phyloP scores from a whole-genome alignment of 768 basidiomycete genomes.

The Fistulinella prunicolor region DNA sequence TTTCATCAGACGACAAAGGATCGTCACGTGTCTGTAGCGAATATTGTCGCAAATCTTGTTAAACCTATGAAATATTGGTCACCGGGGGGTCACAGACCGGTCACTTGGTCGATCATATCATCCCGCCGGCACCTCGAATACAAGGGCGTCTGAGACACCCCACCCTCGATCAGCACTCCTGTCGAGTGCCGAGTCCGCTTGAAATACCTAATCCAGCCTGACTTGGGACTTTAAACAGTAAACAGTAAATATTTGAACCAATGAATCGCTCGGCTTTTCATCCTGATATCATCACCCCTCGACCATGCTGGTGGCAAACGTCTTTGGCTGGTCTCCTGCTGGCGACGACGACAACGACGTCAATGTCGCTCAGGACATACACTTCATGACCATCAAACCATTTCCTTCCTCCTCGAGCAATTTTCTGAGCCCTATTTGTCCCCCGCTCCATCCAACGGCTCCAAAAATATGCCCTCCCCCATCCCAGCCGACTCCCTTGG shows the following conservation, averaged over 20 bases:
- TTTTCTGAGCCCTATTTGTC: conserved; percentile 11
- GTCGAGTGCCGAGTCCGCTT: too few species aligned
- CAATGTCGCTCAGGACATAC: conserved; percentile 17
- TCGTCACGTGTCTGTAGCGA: too few species aligned
- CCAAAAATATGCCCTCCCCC: background rate
- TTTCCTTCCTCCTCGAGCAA: background rate
- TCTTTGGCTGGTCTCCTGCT: conserved; percentile 30
- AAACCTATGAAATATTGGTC: too few species aligned
- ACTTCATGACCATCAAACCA: conserved; percentile 5
- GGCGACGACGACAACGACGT: conserved; percentile 29
- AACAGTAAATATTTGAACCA: background rate
- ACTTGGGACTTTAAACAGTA: background rate
- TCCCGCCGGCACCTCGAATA: too few species aligned
- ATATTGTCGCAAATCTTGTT: too few species aligned
- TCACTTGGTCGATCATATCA: too few species aligned
- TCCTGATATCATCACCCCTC: background rate
- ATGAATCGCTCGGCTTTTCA: too few species aligned
- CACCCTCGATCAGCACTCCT: too few species aligned
- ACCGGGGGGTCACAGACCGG: too few species aligned
- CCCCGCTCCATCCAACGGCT: conserved; percentile 10
- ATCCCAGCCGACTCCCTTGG: background rate
- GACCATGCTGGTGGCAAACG: background rate
- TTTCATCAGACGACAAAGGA: too few species aligned
- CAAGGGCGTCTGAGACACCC: too few species aligned
- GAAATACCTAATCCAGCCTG: too few species aligned